These are phyloP conservation scores for Sporothrix pseudoabietina DNA, from an alignment of 2,329 filamentous ascomycete genomes.

Conservation along the genomic window DNA sequence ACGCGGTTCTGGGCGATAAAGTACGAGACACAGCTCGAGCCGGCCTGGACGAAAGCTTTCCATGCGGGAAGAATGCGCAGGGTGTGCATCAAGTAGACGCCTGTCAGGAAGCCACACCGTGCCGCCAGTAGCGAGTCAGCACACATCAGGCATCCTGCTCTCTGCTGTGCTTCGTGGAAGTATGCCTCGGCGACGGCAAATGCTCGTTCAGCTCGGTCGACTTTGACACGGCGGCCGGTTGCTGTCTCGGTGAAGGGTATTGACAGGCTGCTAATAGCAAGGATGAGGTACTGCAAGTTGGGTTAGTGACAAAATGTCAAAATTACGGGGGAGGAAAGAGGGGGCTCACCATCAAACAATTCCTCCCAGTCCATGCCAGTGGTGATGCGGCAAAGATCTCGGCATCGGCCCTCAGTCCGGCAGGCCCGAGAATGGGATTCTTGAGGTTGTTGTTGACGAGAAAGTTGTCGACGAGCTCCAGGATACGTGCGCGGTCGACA, in stretches of 20 bases:
- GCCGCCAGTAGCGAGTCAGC: conserved; percentile 49
- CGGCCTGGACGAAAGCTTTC: conserved; percentile 28
- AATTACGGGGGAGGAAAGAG: no score
- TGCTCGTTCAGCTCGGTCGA: conserved; percentile 40
- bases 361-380: conserved; percentile 50
- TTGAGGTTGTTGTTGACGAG: conserved; percentile 50
- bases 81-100: conserved; percentile 29
- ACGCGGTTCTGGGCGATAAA: conserved; percentile 14
- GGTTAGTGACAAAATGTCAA: no score
- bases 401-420: conserved; percentile 45
- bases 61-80: conserved; percentile 29
- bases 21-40: conserved; percentile 26
- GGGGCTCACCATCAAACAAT: conserved; percentile 40
- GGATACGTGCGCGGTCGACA: neutral
- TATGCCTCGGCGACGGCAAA: conserved; percentile 49
- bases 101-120: conserved; percentile 51
- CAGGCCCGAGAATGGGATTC: conserved; percentile 55
- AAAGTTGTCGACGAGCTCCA: conserved; percentile 30
- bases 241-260: conserved; percentile 14
- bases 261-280: neutral
- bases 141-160: conserved; percentile 49
- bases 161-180: conserved; percentile 53
- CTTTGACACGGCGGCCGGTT: conserved; percentile 35
- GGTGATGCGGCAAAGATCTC: conserved; percentile 40
- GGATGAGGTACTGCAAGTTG: neutral